These are phyloP conservation scores for Scheffersomyces segobiensis DNA, from an alignment of 1,139 yeast species.

Conservation along the genomic window DNA sequence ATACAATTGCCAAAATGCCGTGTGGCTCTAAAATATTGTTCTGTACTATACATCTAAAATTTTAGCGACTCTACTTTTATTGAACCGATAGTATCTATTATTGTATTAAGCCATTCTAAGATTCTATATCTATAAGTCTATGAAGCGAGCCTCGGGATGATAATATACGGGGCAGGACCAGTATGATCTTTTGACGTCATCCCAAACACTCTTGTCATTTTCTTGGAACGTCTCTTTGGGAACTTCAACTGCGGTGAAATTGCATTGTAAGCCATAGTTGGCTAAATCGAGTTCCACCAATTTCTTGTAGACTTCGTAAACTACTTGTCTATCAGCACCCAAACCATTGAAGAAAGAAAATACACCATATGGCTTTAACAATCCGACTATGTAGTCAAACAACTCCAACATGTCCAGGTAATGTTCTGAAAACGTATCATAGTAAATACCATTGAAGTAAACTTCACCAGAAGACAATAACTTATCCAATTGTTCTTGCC, in stretches of 20 bases:
- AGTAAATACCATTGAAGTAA: conserved; percentile 87
- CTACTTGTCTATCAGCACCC: conserved; percentile 90
- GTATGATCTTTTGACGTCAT: conserved; percentile 67
- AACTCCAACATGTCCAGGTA: conserved; percentile 81
- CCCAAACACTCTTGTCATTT: conserved; percentile 58
- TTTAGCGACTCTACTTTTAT: neutral
- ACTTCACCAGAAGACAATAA: conserved; percentile 63
- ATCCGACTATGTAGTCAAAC: conserved; percentile 78
- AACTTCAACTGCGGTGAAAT: conserved; percentile 49
- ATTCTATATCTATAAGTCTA: conserved; percentile 18
- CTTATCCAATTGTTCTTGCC: conserved; percentile 81
- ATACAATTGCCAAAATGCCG: neutral
- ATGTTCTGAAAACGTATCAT: conserved; percentile 92
- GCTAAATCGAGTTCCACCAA: conserved; percentile 78
- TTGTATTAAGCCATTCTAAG: neutral
- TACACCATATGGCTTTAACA: conserved; percentile 75
- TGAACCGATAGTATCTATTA: neutral
- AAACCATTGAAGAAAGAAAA: conserved; percentile 92
- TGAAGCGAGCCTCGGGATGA: conserved; percentile 61
- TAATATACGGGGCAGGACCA: conserved; percentile 72
- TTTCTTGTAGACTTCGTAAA: conserved; percentile 85
- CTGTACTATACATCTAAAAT: neutral
- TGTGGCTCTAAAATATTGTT: neutral
- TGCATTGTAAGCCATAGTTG: conserved; percentile 72
- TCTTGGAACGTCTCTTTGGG: conserved; percentile 30